Base-by-base conservation (phyloP, 2,329 filamentous ascomycete species). In the Didymella glomerata region DNA sequence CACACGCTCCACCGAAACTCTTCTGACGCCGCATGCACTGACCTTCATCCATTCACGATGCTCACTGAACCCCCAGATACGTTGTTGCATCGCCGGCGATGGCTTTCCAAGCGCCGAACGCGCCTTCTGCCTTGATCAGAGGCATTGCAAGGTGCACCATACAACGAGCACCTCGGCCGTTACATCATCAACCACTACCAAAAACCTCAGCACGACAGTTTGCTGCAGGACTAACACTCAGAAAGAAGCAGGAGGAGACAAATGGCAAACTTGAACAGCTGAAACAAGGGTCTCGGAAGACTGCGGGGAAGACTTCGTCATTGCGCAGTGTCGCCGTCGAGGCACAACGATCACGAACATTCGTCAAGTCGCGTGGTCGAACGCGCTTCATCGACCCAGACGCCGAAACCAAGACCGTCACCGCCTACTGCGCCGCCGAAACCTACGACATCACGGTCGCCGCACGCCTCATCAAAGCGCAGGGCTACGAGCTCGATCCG, bases 311-410 rank as follows among this genome's bases (percentile, higher is more conserved):
- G 52, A 76, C 74, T 18, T 77, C 89, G 62, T 95, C 92, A 2
- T 82, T 97, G 30, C 88, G 94, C 54, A 86, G 93, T 58, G 92
- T 96, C 13, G 92, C 93, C 30, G 90, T 92, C 18, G 92, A 95
- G 69, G 93, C 93, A 18, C 92, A 97, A 78, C 81, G 79, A 65
- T 86, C 80, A 58, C 83, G 80, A 68, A 81, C 81, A 1, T 80
- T 85, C 64, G 78, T 88, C 62, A 82, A 81, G 68, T 77, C 81
- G 49, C 73, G 69, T 55, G 80, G 81, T 18, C 75, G 73, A 52
- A 76, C 74, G 44, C 74, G 75, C 46, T 80, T 82, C 60, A 74
- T 83, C 46, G 78, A 82, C 60, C 81, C 81, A 24, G 75, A 81
- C 49, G 78, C 76, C 25, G 74, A 79, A 22, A 82, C 79, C 13